Base-by-base conservation (phyloP, 2,329 filamentous ascomycete species). In the Talaromyces atroroseus region DNA sequence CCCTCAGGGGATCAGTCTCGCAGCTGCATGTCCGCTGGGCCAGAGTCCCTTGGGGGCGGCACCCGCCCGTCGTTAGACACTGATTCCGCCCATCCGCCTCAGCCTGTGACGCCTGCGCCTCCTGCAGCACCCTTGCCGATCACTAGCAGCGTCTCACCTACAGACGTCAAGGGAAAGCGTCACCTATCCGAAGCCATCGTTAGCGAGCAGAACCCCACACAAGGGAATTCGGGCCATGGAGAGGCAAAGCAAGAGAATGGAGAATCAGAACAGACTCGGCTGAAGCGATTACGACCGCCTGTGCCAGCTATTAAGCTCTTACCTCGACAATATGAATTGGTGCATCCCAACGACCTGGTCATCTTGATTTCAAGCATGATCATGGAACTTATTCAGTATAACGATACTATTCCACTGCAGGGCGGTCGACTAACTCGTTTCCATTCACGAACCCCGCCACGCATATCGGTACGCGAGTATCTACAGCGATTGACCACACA, bases 401-500 rank as follows among this genome's bases (percentile, higher is more conserved):
- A 99, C 66, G 94, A 99, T 71, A 82, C 82, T 49, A 84, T 94
- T 61, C 92, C 92, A 48, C 82, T 96, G 55, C 85, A 87, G 64
- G 89, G 90, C 62, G 91, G 90, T 34, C 88, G 90, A 34, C 80
- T 99, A 56, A 99, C 94, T 51, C 84, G 94, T 54, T 99, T 99
- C 71, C 94, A 99, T 73, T 97, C 91, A 46, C 87, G 92, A 66
- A 84, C 87, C 16, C 86, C 94, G 1, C 94, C 94, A 7, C 92
- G 89, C 52, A 99, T 99, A 58, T 96, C 91, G 24, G 92, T 99
- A 32, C 81, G 87, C 60, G 94, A 99, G 71, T 99, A 99, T 70
- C 82, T 99, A 36, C 89, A 94, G 66, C 87, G 94, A 61, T 80
- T 99, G 57, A 94, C 95, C 23, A 90, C 91, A 58, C 94, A 99